Evolutionary conservation across 2,329 filamentous ascomycete species (phyloP).

Genomic region (Aspergillus carbonarius): DNA sequence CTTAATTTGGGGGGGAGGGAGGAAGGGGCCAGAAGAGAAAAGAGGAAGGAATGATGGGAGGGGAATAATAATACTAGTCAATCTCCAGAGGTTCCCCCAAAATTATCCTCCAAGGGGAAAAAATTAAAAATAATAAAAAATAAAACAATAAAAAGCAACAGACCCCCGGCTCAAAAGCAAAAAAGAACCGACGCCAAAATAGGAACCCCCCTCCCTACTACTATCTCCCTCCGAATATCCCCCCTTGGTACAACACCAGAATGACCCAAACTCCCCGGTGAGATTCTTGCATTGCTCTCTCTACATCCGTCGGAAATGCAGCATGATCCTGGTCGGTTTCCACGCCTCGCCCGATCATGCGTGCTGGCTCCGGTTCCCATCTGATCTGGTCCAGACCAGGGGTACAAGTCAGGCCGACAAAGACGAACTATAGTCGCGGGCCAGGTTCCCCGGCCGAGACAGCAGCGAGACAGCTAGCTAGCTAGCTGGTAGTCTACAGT

Average conservation of each 20-base stretch:
- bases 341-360: neutral
- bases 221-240: too few species aligned
- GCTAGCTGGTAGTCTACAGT: conserved; percentile 5
- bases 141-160: too few species aligned
- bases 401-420: conserved; percentile 4
- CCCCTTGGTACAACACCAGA: too few species aligned
- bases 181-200: too few species aligned
- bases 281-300: neutral
- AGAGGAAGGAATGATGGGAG: neutral
- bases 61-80: too few species aligned
- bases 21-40: neutral
- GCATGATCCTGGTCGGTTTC: too few species aligned
- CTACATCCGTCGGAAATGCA: neutral
- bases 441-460: neutral
- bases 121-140: too few species aligned
- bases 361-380: neutral
- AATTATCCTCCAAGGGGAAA: too few species aligned
- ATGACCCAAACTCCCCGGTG: too few species aligned
- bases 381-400: conserved; percentile 9
- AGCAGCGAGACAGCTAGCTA: neutral
- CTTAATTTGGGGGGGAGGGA: neutral
- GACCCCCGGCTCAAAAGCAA: too few species aligned
- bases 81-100: too few species aligned
- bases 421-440: neutral
- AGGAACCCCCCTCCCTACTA: neutral